Percentiles rank a stretch among this genome's conserved stretches.
phyloP scores from a whole-genome alignment of 2,329 filamentous ascomycete genomes.

The Calonectria multiphialidica region DNA sequence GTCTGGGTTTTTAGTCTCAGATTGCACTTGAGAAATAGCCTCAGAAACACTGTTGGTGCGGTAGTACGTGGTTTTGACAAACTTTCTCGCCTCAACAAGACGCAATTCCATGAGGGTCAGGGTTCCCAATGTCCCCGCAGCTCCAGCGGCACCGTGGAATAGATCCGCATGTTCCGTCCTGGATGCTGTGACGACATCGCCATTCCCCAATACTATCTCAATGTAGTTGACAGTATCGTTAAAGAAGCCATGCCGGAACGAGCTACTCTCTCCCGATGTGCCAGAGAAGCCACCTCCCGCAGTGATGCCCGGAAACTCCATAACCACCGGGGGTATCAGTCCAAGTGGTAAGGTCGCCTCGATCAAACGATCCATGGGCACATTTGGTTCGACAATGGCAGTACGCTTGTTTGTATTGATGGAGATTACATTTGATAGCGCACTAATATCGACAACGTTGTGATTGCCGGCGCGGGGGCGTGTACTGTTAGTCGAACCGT shows the following conservation, averaged over 20 bases:
- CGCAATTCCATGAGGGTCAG: slow-evolving; percentile 70
- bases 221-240: slow-evolving; percentile 71
- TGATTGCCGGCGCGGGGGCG: slow-evolving; percentile 56
- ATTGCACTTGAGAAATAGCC: slow-evolving; percentile 56
- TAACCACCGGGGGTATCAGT: slow-evolving; percentile 74
- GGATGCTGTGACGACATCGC: slow-evolving; percentile 63
- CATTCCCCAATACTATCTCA: slow-evolving; percentile 73
- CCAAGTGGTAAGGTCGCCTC: slow-evolving; percentile 66
- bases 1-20: background rate
- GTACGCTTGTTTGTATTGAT: slow-evolving; percentile 16
- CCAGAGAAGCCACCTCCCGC: slow-evolving; percentile 76
- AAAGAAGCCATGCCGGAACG: slow-evolving; percentile 75
- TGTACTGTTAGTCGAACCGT: slow-evolving; percentile 81
- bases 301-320: slow-evolving; percentile 80
- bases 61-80: slow-evolving; percentile 68
- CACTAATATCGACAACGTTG: slow-evolving; percentile 38
- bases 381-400: slow-evolving; percentile 73
- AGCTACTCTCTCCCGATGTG: slow-evolving; percentile 75
- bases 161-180: slow-evolving; percentile 62
- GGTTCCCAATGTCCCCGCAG: slow-evolving; percentile 71
- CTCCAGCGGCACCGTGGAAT: slow-evolving; percentile 69
- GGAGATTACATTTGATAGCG: slow-evolving; percentile 28
- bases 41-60: slow-evolving; percentile 55
- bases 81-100: slow-evolving; percentile 64
- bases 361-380: slow-evolving; percentile 75